phyloP scores from a whole-genome alignment of 2,329 filamentous ascomycete genomes.

The Botrytis squamosa region DNA sequence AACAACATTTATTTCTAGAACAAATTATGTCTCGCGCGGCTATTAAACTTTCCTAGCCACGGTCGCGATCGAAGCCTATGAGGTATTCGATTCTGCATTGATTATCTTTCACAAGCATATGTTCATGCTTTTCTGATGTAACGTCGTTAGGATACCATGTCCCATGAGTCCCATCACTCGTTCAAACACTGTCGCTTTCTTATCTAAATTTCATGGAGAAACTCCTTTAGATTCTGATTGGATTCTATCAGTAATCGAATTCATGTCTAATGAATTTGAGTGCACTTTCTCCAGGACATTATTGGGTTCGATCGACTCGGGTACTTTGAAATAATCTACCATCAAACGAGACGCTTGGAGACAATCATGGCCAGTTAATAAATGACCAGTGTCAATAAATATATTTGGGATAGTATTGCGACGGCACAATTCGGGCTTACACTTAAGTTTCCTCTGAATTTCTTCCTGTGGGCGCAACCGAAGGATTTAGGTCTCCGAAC shows the following conservation, averaged over 20 bases:
- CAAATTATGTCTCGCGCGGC: neutral
- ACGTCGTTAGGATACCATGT: neutral
- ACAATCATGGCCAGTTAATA: neutral
- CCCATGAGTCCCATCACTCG: no score
- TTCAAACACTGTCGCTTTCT: neutral
- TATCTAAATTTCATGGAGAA: neutral
- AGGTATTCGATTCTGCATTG: neutral
- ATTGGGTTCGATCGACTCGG: no score
- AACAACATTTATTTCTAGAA: neutral
- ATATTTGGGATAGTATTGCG: neutral
- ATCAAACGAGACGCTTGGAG: neutral
- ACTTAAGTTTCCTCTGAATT: neutral
- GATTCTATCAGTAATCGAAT: neutral
- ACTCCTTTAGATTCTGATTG: accelerated
- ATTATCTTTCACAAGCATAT: neutral
- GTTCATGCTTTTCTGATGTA: no score
- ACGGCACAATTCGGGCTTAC: neutral
- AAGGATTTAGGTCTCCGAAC: neutral
- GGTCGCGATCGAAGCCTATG: neutral
- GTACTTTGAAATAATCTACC: neutral
- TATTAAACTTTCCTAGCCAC: neutral
- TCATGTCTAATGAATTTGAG: neutral
- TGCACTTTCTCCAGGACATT: no score
- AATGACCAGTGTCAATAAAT: neutral
- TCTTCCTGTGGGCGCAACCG: no score